phyloP scores from a whole-genome alignment of 495 filamentous ascomycete genomes.

The Evansstolkia leycettana region DNA sequence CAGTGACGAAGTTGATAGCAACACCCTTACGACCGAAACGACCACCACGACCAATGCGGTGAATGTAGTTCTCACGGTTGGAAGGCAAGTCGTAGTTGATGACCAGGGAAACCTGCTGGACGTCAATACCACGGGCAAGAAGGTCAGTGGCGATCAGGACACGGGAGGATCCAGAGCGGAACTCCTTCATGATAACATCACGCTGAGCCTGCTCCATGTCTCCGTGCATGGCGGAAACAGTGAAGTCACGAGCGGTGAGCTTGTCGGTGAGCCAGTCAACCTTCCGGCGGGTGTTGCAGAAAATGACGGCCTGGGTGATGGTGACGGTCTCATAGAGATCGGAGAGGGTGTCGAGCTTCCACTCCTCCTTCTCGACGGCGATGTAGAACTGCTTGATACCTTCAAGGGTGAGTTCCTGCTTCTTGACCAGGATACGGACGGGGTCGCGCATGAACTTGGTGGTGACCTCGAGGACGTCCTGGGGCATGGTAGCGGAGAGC shows the following conservation, averaged over 20 bases:
- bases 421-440: conserved; percentile 97
- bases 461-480: conserved; percentile 97
- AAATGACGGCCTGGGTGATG: conserved; percentile 98
- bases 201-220: conserved; percentile 97
- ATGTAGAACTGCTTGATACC: conserved; percentile 99
- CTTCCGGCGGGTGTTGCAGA: conserved; percentile 99
- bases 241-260: conserved; percentile 95
- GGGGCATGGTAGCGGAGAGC: conserved; percentile 92
- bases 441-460: conserved; percentile 99
- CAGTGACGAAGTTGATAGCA: conserved; percentile 99
- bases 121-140: conserved; percentile 96
- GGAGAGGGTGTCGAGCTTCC: conserved; percentile 98
- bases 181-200: conserved; percentile 99
- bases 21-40: conserved; percentile 99
- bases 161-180: conserved; percentile 92
- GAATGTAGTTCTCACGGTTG: conserved; percentile 99
- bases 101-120: conserved; percentile 97
- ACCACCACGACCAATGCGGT: conserved; percentile 96
- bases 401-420: conserved; percentile 96
- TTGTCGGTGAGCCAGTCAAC: conserved; percentile 99
- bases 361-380: conserved; percentile 98
- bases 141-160: conserved; percentile 97
- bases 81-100: conserved; percentile 99
- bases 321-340: conserved; percentile 98
- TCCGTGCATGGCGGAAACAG: conserved; percentile 97